Percentiles rank a stretch among this genome's conserved stretches.
Conservation (phyloP, 192 early-diverging fungal genomes). For the Umbelopsis isabellina region DNA sequence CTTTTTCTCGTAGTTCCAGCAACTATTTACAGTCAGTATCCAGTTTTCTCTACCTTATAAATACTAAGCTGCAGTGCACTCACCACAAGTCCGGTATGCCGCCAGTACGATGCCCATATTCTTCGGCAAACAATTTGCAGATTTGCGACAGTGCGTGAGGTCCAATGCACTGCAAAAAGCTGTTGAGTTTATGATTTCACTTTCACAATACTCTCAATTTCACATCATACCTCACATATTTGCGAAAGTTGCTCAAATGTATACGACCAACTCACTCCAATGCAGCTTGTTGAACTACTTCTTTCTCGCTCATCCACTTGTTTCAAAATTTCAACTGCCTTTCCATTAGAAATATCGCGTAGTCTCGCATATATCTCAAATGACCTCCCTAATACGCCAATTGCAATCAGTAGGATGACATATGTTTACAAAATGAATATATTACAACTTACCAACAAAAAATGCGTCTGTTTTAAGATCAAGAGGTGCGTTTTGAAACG, state of each 20-base stretch:
- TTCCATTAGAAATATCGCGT: slow-evolving; percentile 31
- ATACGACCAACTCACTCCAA: slow-evolving; percentile 56
- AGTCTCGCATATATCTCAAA: slow-evolving; percentile 44
- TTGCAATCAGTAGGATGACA: slow-evolving; percentile 12
- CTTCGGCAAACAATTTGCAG: slow-evolving; percentile 61
- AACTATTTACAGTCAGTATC: slow-evolving; percentile 29
- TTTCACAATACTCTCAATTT: not conserved
- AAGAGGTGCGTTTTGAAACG: slow-evolving; percentile 68
- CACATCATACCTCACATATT: slow-evolving; percentile 50
- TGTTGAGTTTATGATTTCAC: not conserved
- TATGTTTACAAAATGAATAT: not conserved
- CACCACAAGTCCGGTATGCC: slow-evolving; percentile 76
- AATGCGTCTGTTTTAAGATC: slow-evolving; percentile 71
- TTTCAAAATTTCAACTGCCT: slow-evolving; percentile 40
- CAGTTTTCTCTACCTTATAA: not conserved
- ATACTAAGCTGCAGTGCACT: not conserved
- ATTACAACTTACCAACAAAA: slow-evolving; percentile 45
- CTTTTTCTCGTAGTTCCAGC: slow-evolving; percentile 63
- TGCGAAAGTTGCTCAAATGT: slow-evolving; percentile 43
- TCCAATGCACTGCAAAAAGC: slow-evolving; percentile 57
- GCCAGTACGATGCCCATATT: slow-evolving; percentile 63
- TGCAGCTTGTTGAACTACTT: slow-evolving; percentile 44
- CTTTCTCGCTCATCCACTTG: slow-evolving; percentile 45
- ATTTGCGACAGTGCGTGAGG: slow-evolving; percentile 56
- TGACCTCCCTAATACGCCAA: slow-evolving; percentile 35